A percentile compares a stretch with the other conserved stretches of the same genome.
Conservation (phyloP, 2,329 filamentous ascomycete species). For the Arthrocladium fulminans region DNA sequence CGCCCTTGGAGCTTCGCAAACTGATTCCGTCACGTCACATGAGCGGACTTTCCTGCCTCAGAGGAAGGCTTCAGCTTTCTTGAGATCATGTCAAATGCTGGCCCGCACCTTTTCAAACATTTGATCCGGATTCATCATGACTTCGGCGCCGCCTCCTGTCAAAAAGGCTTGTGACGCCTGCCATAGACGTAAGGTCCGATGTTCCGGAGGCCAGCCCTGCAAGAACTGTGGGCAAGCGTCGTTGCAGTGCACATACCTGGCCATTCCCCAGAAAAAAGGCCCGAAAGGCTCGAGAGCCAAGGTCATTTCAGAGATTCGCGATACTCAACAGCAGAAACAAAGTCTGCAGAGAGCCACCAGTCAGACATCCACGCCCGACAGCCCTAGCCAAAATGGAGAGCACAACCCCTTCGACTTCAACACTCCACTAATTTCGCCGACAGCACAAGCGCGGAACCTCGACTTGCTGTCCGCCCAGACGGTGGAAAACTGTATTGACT, state of each 20-base stretch:
- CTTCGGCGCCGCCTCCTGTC: constrained; percentile 17
- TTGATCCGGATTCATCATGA: neutral
- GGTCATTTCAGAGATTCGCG: constrained; percentile 64
- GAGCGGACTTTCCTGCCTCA: neutral
- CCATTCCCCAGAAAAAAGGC: constrained; percentile 66
- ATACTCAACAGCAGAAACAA: constrained; percentile 51
- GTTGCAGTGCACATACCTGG: constrained; percentile 64
- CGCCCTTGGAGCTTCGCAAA: too few relatives aligned
- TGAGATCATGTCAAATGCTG: neutral
- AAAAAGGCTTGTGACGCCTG: constrained; percentile 26
- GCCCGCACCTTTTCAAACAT: neutral
- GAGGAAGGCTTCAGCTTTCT: too few relatives aligned
- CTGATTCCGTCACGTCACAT: neutral
- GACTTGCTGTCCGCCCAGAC: constrained; percentile 54
- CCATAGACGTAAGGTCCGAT: constrained; percentile 24
- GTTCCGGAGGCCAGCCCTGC: constrained; percentile 45
- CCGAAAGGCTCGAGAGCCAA: constrained; percentile 67
- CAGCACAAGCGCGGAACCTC: constrained; percentile 45
- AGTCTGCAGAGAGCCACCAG: neutral
- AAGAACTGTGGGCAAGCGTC: constrained; percentile 60
- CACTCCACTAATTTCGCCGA: constrained; percentile 40
- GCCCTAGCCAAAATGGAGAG: neutral
- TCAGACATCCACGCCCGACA: neutral
- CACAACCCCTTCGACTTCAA: constrained; percentile 44
- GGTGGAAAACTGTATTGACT: constrained; percentile 58